phyloP scores from a whole-genome alignment of 306 rosid species.

The Canavalia gladiata region DNA sequence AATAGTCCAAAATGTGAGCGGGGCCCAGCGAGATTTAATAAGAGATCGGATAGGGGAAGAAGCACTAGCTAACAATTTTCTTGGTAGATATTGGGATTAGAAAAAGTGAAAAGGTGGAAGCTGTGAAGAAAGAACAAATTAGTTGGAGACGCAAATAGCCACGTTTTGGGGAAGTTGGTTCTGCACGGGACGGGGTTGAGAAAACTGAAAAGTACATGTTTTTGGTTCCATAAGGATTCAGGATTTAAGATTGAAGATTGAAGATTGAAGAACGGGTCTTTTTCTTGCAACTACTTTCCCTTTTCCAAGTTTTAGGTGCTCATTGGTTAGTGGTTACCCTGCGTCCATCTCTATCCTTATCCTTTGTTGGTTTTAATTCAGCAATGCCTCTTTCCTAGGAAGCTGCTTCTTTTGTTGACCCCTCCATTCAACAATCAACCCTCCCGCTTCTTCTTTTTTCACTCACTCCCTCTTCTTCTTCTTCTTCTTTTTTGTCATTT shows the following conservation, averaged over 20 bases:
- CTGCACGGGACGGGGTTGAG: background rate
- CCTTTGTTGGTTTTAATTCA: conserved; percentile 51
- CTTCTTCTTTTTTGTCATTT: background rate
- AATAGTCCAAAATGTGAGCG: conserved; percentile 6
- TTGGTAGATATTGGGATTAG: conserved; percentile 30
- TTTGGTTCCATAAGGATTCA: conserved; percentile 12
- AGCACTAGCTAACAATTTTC: conserved; percentile 27
- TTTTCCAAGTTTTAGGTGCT: conserved; percentile 45
- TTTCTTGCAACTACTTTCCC: conserved; percentile 49
- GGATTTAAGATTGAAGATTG: no score
- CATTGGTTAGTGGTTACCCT: background rate
- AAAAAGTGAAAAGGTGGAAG: conserved; percentile 25
- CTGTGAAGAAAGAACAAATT: conserved; percentile 1
- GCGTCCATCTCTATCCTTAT: conserved; percentile 55
- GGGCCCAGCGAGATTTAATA: conserved; percentile 63
- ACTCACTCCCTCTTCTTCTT: background rate
- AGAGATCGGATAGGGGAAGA: conserved; percentile 47
- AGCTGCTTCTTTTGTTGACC: conserved; percentile 59
- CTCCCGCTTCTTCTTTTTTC: background rate
- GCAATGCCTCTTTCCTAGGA: conserved; percentile 58
- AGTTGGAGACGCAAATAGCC: conserved; percentile 49
- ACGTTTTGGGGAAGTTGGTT: conserved; percentile 42
- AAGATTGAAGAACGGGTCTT: conserved; percentile 26
- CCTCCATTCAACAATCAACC: conserved; percentile 29
- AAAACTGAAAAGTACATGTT: conserved; percentile 37